phyloP scores from a whole-genome alignment of 257 asterid species.

The Nicotiana obtusifolia region DNA sequence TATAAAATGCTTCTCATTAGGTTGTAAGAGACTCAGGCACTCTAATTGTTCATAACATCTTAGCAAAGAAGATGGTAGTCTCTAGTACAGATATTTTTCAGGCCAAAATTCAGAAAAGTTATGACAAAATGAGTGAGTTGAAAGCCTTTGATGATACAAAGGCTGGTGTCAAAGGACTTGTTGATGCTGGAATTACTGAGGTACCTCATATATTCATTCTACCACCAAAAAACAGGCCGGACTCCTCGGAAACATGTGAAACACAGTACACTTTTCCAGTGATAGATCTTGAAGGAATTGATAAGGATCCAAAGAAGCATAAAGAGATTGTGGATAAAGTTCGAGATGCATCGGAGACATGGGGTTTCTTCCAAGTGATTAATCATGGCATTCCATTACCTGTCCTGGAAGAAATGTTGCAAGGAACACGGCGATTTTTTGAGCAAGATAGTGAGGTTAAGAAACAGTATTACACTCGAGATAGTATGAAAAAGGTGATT shows the following conservation, averaged over 20 bases:
- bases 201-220: constrained; percentile 43
- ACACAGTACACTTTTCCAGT: constrained; percentile 40
- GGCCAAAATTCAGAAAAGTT: background rate
- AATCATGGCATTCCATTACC: constrained; percentile 55
- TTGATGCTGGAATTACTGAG: too few relatives aligned
- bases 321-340: constrained; percentile 29
- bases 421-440: constrained; percentile 44
- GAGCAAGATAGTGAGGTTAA: constrained; percentile 53
- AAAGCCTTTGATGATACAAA: too few relatives aligned
- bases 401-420: constrained; percentile 44
- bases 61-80: constrained; percentile 15
- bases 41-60: background rate
- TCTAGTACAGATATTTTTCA: background rate
- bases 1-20: background rate
- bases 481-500: constrained; percentile 35
- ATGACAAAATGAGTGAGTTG: constrained; percentile 17
- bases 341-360: constrained; percentile 36
- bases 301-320: constrained; percentile 15
- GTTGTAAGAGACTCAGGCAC: background rate
- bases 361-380: constrained; percentile 64
- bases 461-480: constrained; percentile 49
- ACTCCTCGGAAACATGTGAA: background rate
- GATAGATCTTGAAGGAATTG: constrained; percentile 39
- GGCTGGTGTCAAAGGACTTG: too few relatives aligned
- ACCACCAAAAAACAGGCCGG: constrained; percentile 4